Conservation (phyloP, 2,329 filamentous ascomycete genomes). For the Trichoderma arundinaceum region DNA sequence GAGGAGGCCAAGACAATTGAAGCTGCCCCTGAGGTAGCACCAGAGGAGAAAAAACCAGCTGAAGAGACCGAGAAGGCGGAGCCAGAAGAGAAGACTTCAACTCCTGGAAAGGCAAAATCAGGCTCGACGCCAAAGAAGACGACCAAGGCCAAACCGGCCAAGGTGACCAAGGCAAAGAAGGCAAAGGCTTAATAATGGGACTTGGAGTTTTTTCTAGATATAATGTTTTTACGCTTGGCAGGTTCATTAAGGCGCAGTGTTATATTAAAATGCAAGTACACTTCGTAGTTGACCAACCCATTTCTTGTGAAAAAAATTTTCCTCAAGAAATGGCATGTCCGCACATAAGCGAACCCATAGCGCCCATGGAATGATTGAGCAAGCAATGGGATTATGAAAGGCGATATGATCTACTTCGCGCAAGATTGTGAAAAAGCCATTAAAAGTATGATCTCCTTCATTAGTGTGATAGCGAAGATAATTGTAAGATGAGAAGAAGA, state of each 20-base stretch:
- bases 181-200: slow-evolving; percentile 42
- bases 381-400: slow-evolving; percentile 66
- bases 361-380: slow-evolving; percentile 53
- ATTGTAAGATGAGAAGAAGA: slow-evolving; percentile 54
- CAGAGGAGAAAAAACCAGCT: slow-evolving; percentile 37
- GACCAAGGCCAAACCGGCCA: slow-evolving; percentile 33
- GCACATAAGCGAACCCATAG: slow-evolving; percentile 67
- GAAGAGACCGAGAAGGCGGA: slow-evolving; percentile 34
- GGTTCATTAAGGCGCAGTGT: slow-evolving; percentile 30
- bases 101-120: slow-evolving; percentile 35
- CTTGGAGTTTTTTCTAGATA: neutral
- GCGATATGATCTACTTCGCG: slow-evolving; percentile 62
- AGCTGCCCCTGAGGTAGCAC: slow-evolving; percentile 41
- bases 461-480: slow-evolving; percentile 47
- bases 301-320: slow-evolving; percentile 31
- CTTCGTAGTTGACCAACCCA: neutral
- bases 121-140: slow-evolving; percentile 40
- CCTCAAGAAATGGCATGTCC: slow-evolving; percentile 49
- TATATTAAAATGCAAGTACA: slow-evolving; percentile 30
- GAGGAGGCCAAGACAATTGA: slow-evolving; percentile 47
- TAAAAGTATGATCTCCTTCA: slow-evolving; percentile 42
- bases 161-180: slow-evolving; percentile 46
- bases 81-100: slow-evolving; percentile 36
- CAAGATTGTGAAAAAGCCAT: slow-evolving; percentile 53
- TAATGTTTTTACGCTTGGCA: slow-evolving; percentile 11